Evolutionary conservation across 371 early-diverging fungal species (phyloP).

Genomic region (Massospora cicadina): DNA sequence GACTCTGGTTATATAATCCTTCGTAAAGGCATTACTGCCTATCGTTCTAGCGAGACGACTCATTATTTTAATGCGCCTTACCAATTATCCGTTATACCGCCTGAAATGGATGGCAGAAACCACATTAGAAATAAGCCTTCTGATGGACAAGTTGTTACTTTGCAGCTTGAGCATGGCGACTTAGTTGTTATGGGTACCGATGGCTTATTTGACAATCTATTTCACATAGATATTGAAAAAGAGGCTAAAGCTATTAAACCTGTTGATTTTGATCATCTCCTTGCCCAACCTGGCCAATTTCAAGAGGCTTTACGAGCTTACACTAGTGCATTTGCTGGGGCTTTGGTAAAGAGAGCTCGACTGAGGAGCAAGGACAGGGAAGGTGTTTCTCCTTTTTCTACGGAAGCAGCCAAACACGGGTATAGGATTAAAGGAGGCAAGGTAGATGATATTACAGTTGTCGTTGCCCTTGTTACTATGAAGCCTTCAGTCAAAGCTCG

Average conservation of each 20-base stretch:
- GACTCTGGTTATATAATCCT: conserved; percentile 44
- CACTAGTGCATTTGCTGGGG: conserved; percentile 22
- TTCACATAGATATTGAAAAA: conserved; percentile 33
- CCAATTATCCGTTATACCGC: conserved; percentile 43
- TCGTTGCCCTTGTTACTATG: conserved; percentile 19
- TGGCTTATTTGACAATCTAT: conserved; percentile 53
- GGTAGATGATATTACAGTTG: conserved; percentile 25
- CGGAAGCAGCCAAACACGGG: conserved; percentile 9
- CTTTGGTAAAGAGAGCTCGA: conserved; percentile 21
- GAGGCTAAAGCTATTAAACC: conserved; percentile 11
- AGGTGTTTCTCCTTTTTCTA: conserved; percentile 13
- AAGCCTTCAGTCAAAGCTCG: not conserved
- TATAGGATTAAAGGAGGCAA: conserved; percentile 15
- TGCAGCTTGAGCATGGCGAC: conserved; percentile 43
- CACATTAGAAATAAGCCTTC: conserved; percentile 31
- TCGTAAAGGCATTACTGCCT: conserved; percentile 33
- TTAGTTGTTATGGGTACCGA: conserved; percentile 47
- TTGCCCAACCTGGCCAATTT: conserved; percentile 17
- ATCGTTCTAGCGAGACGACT: conserved; percentile 43
- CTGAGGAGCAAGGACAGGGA: conserved; percentile 8
- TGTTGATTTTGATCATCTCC: conserved; percentile 15
- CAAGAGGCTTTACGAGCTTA: conserved; percentile 13
- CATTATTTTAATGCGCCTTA: conserved; percentile 57
- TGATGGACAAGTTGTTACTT: conserved; percentile 34
- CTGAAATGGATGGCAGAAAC: conserved; percentile 21